Evolutionary conservation across 805 yeast species (phyloP), one percentile per base, ranked within the genome.

Genomic region (Candida ulmi): DNA sequence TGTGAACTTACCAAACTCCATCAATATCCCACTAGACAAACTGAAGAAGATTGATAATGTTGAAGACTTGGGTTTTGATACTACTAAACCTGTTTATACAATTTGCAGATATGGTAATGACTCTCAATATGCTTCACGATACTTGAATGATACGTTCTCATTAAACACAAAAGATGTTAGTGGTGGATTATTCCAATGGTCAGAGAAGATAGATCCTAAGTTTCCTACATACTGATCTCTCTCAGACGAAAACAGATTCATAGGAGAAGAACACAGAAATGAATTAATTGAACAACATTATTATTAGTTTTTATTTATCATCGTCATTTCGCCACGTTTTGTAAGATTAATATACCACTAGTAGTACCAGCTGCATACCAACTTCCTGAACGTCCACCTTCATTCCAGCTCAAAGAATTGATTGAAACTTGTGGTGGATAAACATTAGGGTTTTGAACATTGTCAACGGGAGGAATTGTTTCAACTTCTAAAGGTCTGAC

Each of bases 31-130:
- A 3, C 71, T 81, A 55, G 72, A 70, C 12, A 66, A 69, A 11
- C 54, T 76, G 17, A 63, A 68, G 34, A 61, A 56, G 36, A 57
- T 58, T 41, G 54, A 48, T n/a, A 28, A 44, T 8, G 15, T 50
- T 18, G 44, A 49, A 21, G 53, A 61, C 26, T 43, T 60, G 51
- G 48, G 54, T 5, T 56, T 66, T 4, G 63, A 64, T 24, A 33
- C 49, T 2, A 21, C 40, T 7, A 52, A 66, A n/a, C 64, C 64
- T 1, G 57, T 84, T 0, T 72, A 69, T 40, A 83, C 88, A 0
- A 67, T 91, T 16, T 93, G 99, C 60, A 70, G 97, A 25, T 80
- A 71, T 54, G 99, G 99, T 9, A 88, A 87, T 58, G 98, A 93
- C 57, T 90, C 98, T 0, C 88, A 85, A 52, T 59, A 78, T 15